A percentile compares a stretch with the other conserved stretches of the same genome.
These are phyloP conservation scores for Pseudogymnoascus verrucosus DNA, from an alignment of 2,329 filamentous ascomycete genomes.

Conservation along the genomic window DNA sequence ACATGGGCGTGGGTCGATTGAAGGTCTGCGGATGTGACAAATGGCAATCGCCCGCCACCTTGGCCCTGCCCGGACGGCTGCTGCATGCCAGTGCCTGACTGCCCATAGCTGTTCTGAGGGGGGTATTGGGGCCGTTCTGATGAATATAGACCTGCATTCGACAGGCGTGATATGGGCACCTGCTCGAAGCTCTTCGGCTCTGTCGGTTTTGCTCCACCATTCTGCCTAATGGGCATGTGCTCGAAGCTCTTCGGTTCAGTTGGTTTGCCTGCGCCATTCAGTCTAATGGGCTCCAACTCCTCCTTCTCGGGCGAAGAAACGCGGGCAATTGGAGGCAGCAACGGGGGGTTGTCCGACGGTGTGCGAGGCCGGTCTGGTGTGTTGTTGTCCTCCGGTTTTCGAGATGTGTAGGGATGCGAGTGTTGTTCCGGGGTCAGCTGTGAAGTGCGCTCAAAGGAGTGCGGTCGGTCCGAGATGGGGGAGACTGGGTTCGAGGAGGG, in stretches of 20 bases:
- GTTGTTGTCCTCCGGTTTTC: constrained; percentile 18
- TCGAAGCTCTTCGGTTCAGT: background rate
- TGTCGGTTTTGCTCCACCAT: constrained; percentile 6
- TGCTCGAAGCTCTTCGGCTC: background rate
- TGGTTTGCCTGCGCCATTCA: constrained; percentile 8
- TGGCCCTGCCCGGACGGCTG: constrained; percentile 19
- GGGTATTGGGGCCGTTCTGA: constrained; percentile 3
- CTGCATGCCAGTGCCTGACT: constrained; percentile 18
- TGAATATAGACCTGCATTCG: background rate
- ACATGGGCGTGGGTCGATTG: constrained; percentile 16
- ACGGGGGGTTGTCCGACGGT: constrained; percentile 33
- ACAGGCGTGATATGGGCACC: background rate
- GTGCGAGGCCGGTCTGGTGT: background rate
- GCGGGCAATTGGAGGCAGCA: constrained; percentile 34
- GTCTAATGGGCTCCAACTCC: constrained; percentile 5
- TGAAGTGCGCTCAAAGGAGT: constrained; percentile 22
- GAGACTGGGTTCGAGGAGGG: constrained; percentile 26
- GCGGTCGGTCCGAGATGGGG: constrained; percentile 21
- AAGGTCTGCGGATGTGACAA: constrained; percentile 16
- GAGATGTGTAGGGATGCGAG: constrained; percentile 19
- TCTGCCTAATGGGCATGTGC: constrained; percentile 8
- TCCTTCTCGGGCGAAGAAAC: constrained; percentile 26
- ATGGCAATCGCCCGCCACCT: constrained; percentile 15
- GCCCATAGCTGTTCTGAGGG: constrained; percentile 17
- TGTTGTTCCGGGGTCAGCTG: constrained; percentile 19